Conservation (phyloP, 2,329 filamentous ascomycete genomes). For the Thielaviopsis euricoi region DNA sequence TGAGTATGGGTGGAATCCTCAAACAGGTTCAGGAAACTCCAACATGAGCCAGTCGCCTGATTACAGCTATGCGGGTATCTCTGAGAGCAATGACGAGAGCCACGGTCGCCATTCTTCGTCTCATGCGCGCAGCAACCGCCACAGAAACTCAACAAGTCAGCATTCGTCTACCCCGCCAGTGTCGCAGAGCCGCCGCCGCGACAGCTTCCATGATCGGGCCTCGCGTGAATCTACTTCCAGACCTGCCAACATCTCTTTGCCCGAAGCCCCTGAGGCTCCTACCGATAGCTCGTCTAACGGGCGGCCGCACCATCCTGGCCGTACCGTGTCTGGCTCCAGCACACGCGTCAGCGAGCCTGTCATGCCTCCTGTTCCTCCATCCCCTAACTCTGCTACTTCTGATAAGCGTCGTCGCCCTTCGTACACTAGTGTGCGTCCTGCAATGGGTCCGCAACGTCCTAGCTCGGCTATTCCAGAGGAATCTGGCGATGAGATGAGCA, state of each 20-base stretch:
- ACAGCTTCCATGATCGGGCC: neutral
- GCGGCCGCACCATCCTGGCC: neutral
- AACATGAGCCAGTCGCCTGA: conserved; percentile 6
- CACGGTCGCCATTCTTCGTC: neutral
- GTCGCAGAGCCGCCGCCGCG: neutral
- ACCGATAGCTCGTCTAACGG: neutral
- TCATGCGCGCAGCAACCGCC: neutral
- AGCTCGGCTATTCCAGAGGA: conserved; percentile 4
- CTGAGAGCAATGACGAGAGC: conserved; percentile 4
- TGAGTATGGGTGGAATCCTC: conserved; percentile 1
- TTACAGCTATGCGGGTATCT: neutral
- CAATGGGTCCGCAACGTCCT: conserved; percentile 1
- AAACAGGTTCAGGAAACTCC: neutral
- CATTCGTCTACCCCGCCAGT: conserved; percentile 1
- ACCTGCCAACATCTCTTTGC: neutral
- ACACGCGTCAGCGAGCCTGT: neutral
- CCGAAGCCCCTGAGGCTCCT: neutral
- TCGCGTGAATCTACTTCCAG: neutral
- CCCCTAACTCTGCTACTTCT: neutral
- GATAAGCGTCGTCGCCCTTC: conserved; percentile 7
- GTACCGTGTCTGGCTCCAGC: conserved; percentile 3
- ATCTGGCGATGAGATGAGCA: neutral
- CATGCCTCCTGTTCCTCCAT: neutral
- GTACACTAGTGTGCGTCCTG: conserved; percentile 1
- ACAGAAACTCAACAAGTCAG: conserved; percentile 1